Conservation (phyloP, 1,139 yeast genomes). For the Yamadazyma diddensiae region DNA sequence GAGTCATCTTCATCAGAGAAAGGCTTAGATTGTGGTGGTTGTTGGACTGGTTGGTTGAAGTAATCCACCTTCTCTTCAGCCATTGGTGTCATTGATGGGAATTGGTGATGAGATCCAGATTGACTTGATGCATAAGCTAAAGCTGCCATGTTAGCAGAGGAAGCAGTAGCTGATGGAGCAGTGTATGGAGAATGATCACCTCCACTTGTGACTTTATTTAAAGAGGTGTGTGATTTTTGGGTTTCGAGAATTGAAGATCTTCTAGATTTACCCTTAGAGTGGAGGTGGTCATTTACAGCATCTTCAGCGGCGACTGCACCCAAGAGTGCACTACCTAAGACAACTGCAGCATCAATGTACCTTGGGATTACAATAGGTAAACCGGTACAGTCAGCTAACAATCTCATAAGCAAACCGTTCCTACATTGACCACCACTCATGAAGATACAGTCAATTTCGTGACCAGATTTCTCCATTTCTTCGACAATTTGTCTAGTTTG, state of each 20-base stretch:
- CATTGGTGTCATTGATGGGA: conserved; percentile 55
- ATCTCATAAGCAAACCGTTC: conserved; percentile 81
- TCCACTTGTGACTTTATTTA: conserved; percentile 16
- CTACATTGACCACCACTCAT: conserved; percentile 98
- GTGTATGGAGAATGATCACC: conserved; percentile 66
- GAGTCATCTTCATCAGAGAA: conserved; percentile 27
- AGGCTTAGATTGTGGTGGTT: conserved; percentile 8
- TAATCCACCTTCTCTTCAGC: conserved; percentile 43
- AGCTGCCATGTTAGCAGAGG: conserved; percentile 54
- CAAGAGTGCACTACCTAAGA: conserved; percentile 88
- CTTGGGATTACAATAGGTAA: conserved; percentile 91
- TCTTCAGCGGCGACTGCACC: conserved; percentile 91
- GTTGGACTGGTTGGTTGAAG: conserved; percentile 33
- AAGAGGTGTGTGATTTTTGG: conserved; percentile 32
- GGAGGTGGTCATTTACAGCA: conserved; percentile 39
- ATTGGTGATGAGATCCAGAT: conserved; percentile 45
- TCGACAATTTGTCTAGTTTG: conserved; percentile 95
- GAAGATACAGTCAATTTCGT: conserved; percentile 68
- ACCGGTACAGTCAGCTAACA: conserved; percentile 90
- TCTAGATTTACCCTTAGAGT: conserved; percentile 33
- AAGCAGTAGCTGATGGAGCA: conserved; percentile 68
- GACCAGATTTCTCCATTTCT: conserved; percentile 78
- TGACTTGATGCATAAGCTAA: conserved; percentile 44
- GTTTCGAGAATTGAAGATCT: conserved; percentile 34
- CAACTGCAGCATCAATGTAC: conserved; percentile 95